These are phyloP conservation scores for Clitoria ternatea DNA, from an alignment of 306 rosid species.

Conservation along the genomic window DNA sequence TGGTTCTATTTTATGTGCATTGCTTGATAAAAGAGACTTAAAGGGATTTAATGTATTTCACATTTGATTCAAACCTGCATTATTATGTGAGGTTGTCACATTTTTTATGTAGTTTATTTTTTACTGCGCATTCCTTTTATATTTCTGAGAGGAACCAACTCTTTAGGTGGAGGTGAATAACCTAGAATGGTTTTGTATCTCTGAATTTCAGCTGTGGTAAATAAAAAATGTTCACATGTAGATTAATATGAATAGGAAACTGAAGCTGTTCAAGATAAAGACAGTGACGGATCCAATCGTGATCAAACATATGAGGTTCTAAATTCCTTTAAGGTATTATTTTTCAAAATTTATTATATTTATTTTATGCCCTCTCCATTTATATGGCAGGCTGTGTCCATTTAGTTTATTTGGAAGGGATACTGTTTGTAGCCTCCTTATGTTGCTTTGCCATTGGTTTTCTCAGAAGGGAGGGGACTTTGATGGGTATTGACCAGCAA, in stretches of 20 bases:
- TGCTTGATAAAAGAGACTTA: neutral
- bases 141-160: neutral
- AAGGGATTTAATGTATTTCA: neutral
- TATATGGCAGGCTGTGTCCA: neutral
- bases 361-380: neutral
- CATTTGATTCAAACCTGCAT: constrained; percentile 11
- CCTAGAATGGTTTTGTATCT: neutral
- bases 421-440: constrained; percentile 6
- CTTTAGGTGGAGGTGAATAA: neutral
- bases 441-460: constrained; percentile 12
- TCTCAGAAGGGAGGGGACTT: constrained; percentile 11
- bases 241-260: constrained; percentile 1
- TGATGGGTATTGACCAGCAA: neutral
- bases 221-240: constrained; percentile 1
- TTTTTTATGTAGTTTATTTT: neutral
- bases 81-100: neutral
- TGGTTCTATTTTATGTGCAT: constrained; percentile 16
- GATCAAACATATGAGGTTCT: constrained; percentile 51
- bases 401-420: constrained; percentile 1
- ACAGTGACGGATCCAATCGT: constrained; percentile 40
- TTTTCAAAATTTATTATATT: neutral
- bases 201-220: constrained; percentile 9
- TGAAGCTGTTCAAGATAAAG: constrained; percentile 50
- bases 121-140: neutral
- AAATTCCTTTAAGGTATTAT: constrained; percentile 63